These are phyloP conservation scores for Kluyveromyces marxianus DNA, from an alignment of 1,139 yeast genomes.

Conservation along the genomic window DNA sequence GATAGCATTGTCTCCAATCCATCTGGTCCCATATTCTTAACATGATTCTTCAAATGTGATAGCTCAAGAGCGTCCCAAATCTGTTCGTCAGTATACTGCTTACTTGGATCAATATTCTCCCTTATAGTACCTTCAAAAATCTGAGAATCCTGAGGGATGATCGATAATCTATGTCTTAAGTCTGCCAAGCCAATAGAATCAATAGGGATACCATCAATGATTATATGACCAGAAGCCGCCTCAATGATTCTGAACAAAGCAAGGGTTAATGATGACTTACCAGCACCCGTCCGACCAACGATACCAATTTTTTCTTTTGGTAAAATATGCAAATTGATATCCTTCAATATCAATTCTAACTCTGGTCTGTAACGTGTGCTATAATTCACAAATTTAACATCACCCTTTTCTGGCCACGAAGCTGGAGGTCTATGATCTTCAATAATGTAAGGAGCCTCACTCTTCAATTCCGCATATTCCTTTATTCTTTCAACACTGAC, in stretches of 20 bases:
- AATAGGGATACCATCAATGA: slow-evolving; percentile 67
- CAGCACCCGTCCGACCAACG: slow-evolving; percentile 96
- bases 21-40: slow-evolving; percentile 47
- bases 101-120: slow-evolving; percentile 83
- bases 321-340: slow-evolving; percentile 58
- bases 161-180: slow-evolving; percentile 75
- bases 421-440: slow-evolving; percentile 59
- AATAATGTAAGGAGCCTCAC: slow-evolving; percentile 79
- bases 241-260: slow-evolving; percentile 89
- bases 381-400: slow-evolving; percentile 61
- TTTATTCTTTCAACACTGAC: slow-evolving; percentile 92
- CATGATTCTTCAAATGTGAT: slow-evolving; percentile 76
- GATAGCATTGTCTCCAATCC: slow-evolving; percentile 58
- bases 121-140: slow-evolving; percentile 88
- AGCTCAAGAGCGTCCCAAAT: slow-evolving; percentile 82
- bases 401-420: slow-evolving; percentile 77
- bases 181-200: slow-evolving; percentile 70
- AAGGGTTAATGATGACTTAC: slow-evolving; percentile 84
- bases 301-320: slow-evolving; percentile 87
- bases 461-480: slow-evolving; percentile 66
- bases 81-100: slow-evolving; percentile 59
- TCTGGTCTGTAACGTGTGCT: slow-evolving; percentile 83
- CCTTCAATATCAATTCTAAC: slow-evolving; percentile 69
- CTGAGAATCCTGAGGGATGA: slow-evolving; percentile 96
- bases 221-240: slow-evolving; percentile 62